Evolutionary conservation across 352 stramenopile genomes (phyloP).

Genomic region (Phytophthora multivora): DNA sequence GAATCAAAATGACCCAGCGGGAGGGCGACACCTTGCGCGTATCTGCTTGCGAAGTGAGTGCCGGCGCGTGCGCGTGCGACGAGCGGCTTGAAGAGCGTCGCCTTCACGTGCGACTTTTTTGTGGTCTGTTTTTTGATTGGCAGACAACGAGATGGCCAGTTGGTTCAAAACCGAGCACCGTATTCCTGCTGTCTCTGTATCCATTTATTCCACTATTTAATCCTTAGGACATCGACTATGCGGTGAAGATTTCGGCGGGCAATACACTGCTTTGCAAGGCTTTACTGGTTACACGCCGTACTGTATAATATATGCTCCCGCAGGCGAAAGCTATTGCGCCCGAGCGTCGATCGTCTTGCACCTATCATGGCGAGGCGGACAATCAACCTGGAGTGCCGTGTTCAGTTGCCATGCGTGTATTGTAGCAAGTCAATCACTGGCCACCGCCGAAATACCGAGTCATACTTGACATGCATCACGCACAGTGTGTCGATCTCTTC

Average conservation of each 20-base stretch:
- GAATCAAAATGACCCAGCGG: constrained; percentile 26
- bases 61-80: constrained; percentile 15
- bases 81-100: constrained; percentile 15
- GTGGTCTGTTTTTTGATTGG: constrained; percentile 23
- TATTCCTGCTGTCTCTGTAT: not conserved
- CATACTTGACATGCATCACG: not conserved
- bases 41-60: constrained; percentile 8
- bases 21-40: constrained; percentile 9
- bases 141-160: constrained; percentile 7
- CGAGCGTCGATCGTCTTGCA: constrained; percentile 1
- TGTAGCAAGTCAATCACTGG: not conserved
- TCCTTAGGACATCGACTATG: not conserved
- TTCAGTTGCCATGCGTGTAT: not conserved
- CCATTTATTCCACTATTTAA: not conserved
- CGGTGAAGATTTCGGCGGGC: not conserved
- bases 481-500: too few relatives aligned
- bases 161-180: constrained; percentile 9
- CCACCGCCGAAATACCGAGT: not conserved
- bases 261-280: constrained; percentile 23
- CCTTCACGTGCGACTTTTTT: constrained; percentile 22
- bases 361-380: constrained; percentile 3
- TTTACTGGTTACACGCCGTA: constrained; percentile 3
- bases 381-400: constrained; percentile 1
- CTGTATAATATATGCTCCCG: constrained; percentile 6
- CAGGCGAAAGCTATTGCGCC: constrained; percentile 6